Evolutionary conservation across 202 grass and related monocot species (phyloP).

Genomic region (Cymbopogon flexuosus): DNA sequence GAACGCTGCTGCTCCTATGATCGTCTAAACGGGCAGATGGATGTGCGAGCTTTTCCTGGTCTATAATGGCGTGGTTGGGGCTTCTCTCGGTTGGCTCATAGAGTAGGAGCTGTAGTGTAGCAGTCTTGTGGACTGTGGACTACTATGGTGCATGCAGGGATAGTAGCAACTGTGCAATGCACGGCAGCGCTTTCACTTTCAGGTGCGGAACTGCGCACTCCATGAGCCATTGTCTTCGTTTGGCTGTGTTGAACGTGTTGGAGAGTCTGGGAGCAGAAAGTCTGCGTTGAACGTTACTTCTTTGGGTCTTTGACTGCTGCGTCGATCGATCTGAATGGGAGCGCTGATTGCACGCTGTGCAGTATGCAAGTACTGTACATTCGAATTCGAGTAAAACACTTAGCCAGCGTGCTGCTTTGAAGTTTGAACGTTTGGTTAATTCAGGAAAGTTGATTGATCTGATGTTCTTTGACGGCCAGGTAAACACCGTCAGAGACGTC

Average conservation of each 20-base stretch:
- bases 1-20: background rate
- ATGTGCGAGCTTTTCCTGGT: background rate
- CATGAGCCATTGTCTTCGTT: background rate
- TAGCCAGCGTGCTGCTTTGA: background rate
- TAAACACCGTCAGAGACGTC: background rate
- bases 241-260: background rate
- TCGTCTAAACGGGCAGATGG: too few species aligned
- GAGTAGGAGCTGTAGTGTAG: background rate
- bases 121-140: background rate
- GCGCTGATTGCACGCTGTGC: background rate
- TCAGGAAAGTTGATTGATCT: background rate
- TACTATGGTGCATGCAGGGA: background rate
- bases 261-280: constrained; percentile 13
- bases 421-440: background rate
- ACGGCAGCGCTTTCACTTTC: background rate
- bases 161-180: background rate
- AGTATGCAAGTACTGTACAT: background rate
- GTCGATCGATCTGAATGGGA: background rate
- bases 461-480: background rate
- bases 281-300: background rate
- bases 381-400: background rate
- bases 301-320: constrained; percentile 8
- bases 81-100: background rate
- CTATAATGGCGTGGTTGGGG: background rate
- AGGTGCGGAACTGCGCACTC: constrained; percentile 8